phyloP scores from a whole-genome alignment of 257 asterid species.

The Nemophila menziesii region DNA sequence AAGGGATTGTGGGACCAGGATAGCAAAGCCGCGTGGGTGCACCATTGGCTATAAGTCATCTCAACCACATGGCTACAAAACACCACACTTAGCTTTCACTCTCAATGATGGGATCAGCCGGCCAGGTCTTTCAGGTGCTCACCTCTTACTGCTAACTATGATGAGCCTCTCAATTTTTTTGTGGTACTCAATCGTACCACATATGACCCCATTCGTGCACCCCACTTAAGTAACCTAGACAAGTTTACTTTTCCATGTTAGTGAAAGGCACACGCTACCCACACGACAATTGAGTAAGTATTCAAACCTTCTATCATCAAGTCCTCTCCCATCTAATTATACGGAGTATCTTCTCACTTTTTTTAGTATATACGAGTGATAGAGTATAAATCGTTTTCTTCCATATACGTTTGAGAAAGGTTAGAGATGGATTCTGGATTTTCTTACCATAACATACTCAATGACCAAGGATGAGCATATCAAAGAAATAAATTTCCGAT shows the following conservation, averaged over 20 bases:
- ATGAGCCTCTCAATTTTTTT: constrained; percentile 31
- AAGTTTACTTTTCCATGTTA: constrained; percentile 4
- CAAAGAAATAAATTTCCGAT: too few relatives aligned
- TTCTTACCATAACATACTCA: too few relatives aligned
- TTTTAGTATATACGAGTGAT: too few relatives aligned
- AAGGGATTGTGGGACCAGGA: constrained; percentile 24
- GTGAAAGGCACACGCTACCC: constrained; percentile 14
- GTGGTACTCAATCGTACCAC: constrained; percentile 39
- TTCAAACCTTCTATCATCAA: constrained; percentile 8
- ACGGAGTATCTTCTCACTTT: not conserved
- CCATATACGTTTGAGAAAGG: too few relatives aligned
- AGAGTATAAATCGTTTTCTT: too few relatives aligned
- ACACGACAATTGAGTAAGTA: constrained; percentile 12
- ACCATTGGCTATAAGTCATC: constrained; percentile 31
- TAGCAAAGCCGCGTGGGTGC: constrained; percentile 39
- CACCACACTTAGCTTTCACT: not conserved
- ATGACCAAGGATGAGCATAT: too few relatives aligned
- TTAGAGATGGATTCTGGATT: too few relatives aligned
- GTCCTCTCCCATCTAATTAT: not conserved
- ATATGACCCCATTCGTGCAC: constrained; percentile 45
- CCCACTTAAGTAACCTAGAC: constrained; percentile 35
- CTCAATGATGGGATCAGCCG: constrained; percentile 8
- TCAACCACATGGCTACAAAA: constrained; percentile 15
- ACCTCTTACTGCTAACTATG: too few relatives aligned
- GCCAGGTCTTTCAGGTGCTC: constrained; percentile 33